phyloP scores from a whole-genome alignment of 1,284 basidiomycete genomes.

The Papiliotrema laurentii region DNA sequence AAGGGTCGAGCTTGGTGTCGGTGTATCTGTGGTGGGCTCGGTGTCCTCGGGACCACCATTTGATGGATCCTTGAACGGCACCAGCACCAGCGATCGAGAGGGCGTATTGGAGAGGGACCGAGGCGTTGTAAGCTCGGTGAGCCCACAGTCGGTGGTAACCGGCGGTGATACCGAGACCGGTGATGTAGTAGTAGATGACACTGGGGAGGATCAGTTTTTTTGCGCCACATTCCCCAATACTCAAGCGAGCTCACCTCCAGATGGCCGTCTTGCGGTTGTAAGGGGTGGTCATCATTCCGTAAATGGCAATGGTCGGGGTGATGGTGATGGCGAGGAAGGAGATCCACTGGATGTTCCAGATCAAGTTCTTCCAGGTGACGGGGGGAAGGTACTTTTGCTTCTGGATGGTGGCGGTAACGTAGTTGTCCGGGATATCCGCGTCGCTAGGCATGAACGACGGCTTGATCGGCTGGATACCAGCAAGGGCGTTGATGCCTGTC shows the following conservation, averaged over 20 bases:
- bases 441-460: constrained; percentile 25
- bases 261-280: constrained; percentile 64
- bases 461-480: constrained; percentile 19
- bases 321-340: constrained; percentile 69
- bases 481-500: constrained; percentile 12
- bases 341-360: constrained; percentile 69
- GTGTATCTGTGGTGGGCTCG: constrained; percentile 92
- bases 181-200: constrained; percentile 77
- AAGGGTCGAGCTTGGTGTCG: constrained; percentile 91
- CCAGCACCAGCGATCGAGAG: constrained; percentile 76
- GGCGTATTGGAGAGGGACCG: constrained; percentile 68
- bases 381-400: constrained; percentile 69
- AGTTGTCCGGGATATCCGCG: constrained; percentile 74
- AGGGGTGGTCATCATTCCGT: constrained; percentile 60
- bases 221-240: background rate
- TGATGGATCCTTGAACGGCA: constrained; percentile 84
- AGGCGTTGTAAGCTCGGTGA: constrained; percentile 87
- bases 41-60: constrained; percentile 93
- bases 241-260: constrained; percentile 52
- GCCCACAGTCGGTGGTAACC: constrained; percentile 94
- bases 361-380: constrained; percentile 63
- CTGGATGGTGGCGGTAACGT: constrained; percentile 76
- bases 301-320: constrained; percentile 65
- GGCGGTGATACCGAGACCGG: constrained; percentile 63
- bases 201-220: constrained; percentile 16